Percentiles rank a stretch among this genome's conserved stretches.
Conservation (phyloP, 73 alveolate species). For the Paramecium sexaurelia region DNA sequence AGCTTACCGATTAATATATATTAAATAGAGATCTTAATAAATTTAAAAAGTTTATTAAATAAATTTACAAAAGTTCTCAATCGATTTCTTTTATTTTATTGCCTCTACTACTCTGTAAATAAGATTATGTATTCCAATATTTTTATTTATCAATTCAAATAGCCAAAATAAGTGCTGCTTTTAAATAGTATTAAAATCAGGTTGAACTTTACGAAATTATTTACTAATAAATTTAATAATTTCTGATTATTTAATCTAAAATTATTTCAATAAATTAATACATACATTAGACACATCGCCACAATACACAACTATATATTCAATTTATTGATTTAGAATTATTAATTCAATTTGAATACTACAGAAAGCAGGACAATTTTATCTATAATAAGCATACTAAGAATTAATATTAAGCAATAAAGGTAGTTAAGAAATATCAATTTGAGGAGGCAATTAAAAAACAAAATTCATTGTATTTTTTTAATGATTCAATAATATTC, state of each 20-base stretch:
- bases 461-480: not conserved
- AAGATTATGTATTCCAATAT: not conserved
- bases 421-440: constrained; percentile 17
- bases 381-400: not conserved
- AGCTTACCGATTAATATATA: not conserved
- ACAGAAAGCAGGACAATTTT: not conserved
- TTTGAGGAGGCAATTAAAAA: constrained; percentile 1
- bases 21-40: not conserved
- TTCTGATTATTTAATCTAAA: constrained; percentile 22
- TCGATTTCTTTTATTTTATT: not conserved
- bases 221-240: not conserved
- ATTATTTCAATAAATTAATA: not conserved
- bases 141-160: not conserved
- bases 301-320: not conserved
- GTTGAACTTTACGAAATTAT: not conserved
- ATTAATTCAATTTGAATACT: not conserved
- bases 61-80: not conserved
- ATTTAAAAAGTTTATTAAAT: not conserved
- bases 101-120: not conserved
- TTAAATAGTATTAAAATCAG: not conserved
- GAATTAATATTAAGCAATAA: not conserved
- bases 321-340: not conserved
- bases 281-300: constrained; percentile 31
- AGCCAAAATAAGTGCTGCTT: not conserved
- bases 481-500: not conserved